Evolutionary conservation across 176 grass and related monocot genomes (phyloP), one percentile per base, ranked within the genome.

Genomic region (Carex parvula): DNA sequence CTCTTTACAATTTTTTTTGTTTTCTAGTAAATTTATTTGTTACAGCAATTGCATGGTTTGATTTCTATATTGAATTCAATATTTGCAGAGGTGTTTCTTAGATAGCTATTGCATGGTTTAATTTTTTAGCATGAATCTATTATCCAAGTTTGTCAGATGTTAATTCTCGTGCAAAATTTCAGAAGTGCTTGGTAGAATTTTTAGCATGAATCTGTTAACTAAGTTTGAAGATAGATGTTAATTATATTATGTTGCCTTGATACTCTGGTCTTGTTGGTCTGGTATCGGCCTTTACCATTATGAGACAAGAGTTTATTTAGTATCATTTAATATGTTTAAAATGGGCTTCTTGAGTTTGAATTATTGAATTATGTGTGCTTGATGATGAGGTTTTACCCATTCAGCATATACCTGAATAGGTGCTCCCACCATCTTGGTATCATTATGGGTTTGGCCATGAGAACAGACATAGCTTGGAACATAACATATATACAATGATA

Each of bases 321-420:
- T 53, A 32, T 77, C 44, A 76, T 55, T 77, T 55, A 3, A 55
- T 77, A 56, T 55, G 46, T 77, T 32, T 42, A 77, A 76, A 62
- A 30, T 22, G 30, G 29, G 4, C 73, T 30, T 56, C 50, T 41
- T 41, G 30, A 77, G 13, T 56, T 77, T 56, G 48, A 17, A 56
- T 17, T 32, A 33, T 30, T 16, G 50, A 77, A 56, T 56, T 77
- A 14, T 56, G 5, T 30, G 21, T 57, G 73, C 13, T 77, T 56
- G 22, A 77, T 77, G 46, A 32, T 77, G 14, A 56, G 10, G 24
- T 77, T 77, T 30, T 55, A 11, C 20, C 72, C 12, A 77, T 13
- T 30, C 30, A 32, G 72, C 72, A 32, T 50, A 16, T 54, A 54
- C 13, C 20, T 48, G 42, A 16, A 54, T 55, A 22, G 48, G 11